These are phyloP conservation scores for Sicyos baderoa DNA, from an alignment of 306 rosid species.

Conservation along the genomic window DNA sequence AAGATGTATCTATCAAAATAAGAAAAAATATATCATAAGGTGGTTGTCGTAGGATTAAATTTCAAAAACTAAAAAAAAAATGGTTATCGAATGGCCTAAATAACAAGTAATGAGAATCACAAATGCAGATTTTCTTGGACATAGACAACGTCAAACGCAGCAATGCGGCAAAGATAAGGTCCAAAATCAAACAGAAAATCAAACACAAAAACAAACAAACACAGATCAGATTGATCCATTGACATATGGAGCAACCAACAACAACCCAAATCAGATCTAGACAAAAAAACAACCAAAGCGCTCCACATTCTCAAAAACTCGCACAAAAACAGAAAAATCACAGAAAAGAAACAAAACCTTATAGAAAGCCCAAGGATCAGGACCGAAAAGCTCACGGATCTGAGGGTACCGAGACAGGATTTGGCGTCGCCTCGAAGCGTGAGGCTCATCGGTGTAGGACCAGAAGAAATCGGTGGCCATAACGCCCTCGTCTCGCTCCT, in stretches of 20 bases:
- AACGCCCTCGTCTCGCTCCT: slow-evolving; percentile 35
- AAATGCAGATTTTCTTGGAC: background rate
- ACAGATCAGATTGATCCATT: slow-evolving; percentile 7
- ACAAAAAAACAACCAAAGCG: background rate
- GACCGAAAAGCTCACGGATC: slow-evolving; percentile 75
- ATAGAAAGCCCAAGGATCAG: slow-evolving; percentile 55
- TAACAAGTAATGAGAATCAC: background rate
- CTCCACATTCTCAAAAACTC: background rate
- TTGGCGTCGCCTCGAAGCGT: slow-evolving; percentile 79
- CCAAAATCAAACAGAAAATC: background rate
- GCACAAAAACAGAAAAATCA: background rate
- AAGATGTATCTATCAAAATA: too few relatives aligned
- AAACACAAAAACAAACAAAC: background rate
- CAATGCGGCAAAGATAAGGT: background rate
- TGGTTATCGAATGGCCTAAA: too few relatives aligned
- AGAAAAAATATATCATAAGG: too few relatives aligned
- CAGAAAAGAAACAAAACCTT: slow-evolving; percentile 36
- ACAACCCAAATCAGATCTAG: background rate
- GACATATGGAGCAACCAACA: background rate
- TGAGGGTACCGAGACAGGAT: slow-evolving; percentile 90
- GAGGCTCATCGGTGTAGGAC: slow-evolving; percentile 93
- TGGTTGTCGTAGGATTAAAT: too few relatives aligned
- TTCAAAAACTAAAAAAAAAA: too few relatives aligned
- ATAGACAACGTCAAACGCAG: background rate
- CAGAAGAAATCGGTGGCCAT: slow-evolving; percentile 76